A percentile compares a stretch with the other conserved stretches of the same genome.
Conservation (phyloP, 345 rosid species). For the Odontarrhena argentea region DNA sequence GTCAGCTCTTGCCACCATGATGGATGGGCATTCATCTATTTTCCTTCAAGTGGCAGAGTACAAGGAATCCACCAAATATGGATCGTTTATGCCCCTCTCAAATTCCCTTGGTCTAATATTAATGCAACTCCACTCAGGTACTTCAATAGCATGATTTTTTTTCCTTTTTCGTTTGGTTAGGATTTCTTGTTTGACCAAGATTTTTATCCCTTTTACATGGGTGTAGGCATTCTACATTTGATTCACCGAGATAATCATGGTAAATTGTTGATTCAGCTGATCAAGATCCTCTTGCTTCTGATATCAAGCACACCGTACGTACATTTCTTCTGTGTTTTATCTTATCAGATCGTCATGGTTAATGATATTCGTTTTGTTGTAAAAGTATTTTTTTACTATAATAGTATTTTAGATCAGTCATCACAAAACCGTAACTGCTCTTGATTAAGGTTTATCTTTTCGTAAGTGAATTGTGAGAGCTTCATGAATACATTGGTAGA, state of each 20-base stretch:
- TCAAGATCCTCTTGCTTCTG: conserved; percentile 79
- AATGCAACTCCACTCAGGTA: conserved; percentile 93
- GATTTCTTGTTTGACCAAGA: conserved; percentile 15
- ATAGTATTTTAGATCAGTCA: conserved; percentile 3
- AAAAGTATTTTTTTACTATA: conserved; percentile 7
- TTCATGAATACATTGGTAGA: conserved; percentile 21
- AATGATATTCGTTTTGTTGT: conserved; percentile 16
- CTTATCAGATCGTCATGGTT: conserved; percentile 19
- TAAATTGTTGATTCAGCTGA: conserved; percentile 68
- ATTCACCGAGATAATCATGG: conserved; percentile 70
- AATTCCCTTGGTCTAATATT: conserved; percentile 82
- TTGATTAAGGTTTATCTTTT: conserved; percentile 28
- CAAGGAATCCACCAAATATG: conserved; percentile 68
- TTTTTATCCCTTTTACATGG: conserved; percentile 23
- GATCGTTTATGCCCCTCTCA: conserved; percentile 82
- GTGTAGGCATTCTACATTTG: conserved; percentile 74
- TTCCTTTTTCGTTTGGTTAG: conserved; percentile 12
- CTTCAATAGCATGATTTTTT: conserved; percentile 32
- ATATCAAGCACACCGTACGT: conserved; percentile 91
- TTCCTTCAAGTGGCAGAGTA: conserved; percentile 93
- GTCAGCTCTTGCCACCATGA: conserved; percentile 79
- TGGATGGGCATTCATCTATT: conserved; percentile 81
- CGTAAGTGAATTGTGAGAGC: background rate
- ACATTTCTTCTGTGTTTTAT: conserved; percentile 36
- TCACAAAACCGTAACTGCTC: conserved; percentile 10